phyloP scores from a whole-genome alignment of 2,329 filamentous ascomycete species.

The Drechslerella dactyloides region DNA sequence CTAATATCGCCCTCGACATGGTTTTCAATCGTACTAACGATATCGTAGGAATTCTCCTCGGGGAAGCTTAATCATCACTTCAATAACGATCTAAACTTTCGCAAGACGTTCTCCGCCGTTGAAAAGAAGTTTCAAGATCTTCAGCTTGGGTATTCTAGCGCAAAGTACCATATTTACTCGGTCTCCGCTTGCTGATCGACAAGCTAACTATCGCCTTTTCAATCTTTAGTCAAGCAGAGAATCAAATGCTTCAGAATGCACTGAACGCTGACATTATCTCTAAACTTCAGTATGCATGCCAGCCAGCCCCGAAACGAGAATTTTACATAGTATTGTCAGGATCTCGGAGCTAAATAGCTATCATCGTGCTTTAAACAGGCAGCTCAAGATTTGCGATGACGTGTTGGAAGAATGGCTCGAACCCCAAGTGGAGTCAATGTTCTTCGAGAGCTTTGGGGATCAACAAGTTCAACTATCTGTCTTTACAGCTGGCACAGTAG shows the following conservation, averaged over 20 bases:
- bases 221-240: background rate
- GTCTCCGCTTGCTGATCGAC: background rate
- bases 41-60: too few relatives aligned
- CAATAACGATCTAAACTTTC: background rate
- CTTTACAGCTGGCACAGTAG: slow-evolving; percentile 6
- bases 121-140: background rate
- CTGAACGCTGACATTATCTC: background rate
- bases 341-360: too few relatives aligned
- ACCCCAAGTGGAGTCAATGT: background rate
- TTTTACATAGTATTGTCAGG: too few relatives aligned
- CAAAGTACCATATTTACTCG: background rate
- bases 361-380: too few relatives aligned
- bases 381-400: background rate
- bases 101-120: background rate
- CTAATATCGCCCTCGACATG: background rate
- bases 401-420: background rate
- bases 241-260: background rate
- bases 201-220: background rate
- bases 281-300: background rate
- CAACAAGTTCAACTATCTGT: background rate
- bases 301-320: too few relatives aligned
- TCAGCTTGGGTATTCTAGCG: background rate
- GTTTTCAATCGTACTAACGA: background rate
- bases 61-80: background rate
- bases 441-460: slow-evolving; percentile 1